Conservation (phyloP, 495 filamentous ascomycete genomes). For the Oidiodendron maius region DNA sequence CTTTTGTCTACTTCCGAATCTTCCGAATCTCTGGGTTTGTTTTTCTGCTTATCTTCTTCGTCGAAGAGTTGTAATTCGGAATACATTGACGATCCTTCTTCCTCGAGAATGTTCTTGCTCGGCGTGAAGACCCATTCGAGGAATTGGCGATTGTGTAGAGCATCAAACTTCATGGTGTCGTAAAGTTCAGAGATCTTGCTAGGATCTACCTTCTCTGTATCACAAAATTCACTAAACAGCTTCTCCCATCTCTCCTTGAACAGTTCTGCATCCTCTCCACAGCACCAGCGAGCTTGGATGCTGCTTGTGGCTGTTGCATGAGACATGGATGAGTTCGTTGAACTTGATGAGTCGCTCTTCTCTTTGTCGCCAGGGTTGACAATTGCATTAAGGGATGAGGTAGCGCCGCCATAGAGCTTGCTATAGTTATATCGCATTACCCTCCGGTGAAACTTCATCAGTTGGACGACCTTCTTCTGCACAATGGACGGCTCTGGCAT, state of each 20-base stretch:
- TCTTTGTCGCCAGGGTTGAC: constrained; percentile 39
- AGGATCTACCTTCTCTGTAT: constrained; percentile 94
- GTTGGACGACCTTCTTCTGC: constrained; percentile 80
- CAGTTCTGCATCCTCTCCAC: constrained; percentile 87
- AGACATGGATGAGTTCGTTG: constrained; percentile 39
- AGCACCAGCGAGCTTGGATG: constrained; percentile 92
- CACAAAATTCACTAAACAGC: constrained; percentile 92
- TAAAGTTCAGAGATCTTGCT: constrained; percentile 97
- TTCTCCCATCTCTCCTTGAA: constrained; percentile 99
- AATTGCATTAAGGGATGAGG: constrained; percentile 51
- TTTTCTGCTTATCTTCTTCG: constrained; percentile 12
- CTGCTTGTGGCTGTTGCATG: constrained; percentile 52
- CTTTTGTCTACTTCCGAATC: constrained; percentile 29
- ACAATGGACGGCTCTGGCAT: constrained; percentile 91
- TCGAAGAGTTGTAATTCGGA: constrained; percentile 21
- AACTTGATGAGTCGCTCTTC: constrained; percentile 29
- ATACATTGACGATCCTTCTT: constrained; percentile 36
- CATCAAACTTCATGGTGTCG: constrained; percentile 99
- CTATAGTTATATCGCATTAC: constrained; percentile 91
- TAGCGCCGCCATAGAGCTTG: constrained; percentile 61
- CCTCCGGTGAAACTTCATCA: constrained; percentile 94
- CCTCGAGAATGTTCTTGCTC: constrained; percentile 57
- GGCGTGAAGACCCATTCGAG: constrained; percentile 98
- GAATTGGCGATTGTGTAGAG: constrained; percentile 91
- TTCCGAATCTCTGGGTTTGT: constrained; percentile 28